Conservation (phyloP, 495 filamentous ascomycete species). For the Neurospora sp. region DNA sequence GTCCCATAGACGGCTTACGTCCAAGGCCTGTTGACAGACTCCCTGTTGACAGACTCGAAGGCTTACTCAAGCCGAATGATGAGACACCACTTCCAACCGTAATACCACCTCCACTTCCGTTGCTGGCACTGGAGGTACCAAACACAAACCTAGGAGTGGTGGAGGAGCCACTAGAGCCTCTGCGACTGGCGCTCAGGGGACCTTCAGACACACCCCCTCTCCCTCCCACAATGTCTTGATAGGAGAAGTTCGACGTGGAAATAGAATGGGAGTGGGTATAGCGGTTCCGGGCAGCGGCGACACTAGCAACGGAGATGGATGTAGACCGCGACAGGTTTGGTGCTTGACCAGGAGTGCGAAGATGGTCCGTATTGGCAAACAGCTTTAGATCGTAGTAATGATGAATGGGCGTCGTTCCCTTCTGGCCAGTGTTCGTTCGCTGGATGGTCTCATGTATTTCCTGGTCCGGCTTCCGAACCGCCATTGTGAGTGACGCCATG, state of each 20-base stretch:
- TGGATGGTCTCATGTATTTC: conserved; percentile 4
- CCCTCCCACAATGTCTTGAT: conserved; percentile 15
- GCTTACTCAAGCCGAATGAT: conserved; percentile 12
- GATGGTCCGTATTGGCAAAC: conserved; percentile 70
- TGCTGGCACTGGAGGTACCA: conserved; percentile 1
- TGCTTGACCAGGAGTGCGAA: conserved; percentile 43
- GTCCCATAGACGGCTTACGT: conserved; percentile 20
- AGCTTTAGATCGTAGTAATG: conserved; percentile 70
- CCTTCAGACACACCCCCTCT: conserved; percentile 23
- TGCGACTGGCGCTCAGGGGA: conserved; percentile 23
- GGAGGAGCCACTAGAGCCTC: conserved; percentile 7
- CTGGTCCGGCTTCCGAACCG: conserved; percentile 51
- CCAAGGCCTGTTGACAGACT: conserved; percentile 12
- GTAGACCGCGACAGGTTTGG: conserved; percentile 15
- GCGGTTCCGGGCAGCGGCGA: conserved; percentile 12
- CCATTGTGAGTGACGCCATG: conserved; percentile 86
- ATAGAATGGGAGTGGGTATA: conserved; percentile 20
- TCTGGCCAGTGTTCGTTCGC: neutral
- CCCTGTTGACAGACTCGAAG: conserved; percentile 12
- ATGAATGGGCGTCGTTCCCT: conserved; percentile 27
- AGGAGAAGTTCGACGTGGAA: conserved; percentile 20
- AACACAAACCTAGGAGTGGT: neutral
- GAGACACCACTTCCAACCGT: conserved; percentile 25
- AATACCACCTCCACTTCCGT: conserved; percentile 18
- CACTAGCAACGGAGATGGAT: conserved; percentile 14